Evolutionary conservation across 495 filamentous ascomycete species (phyloP), one percentile per base, ranked within the genome.

Genomic region (Hypoxylon lenormandii): DNA sequence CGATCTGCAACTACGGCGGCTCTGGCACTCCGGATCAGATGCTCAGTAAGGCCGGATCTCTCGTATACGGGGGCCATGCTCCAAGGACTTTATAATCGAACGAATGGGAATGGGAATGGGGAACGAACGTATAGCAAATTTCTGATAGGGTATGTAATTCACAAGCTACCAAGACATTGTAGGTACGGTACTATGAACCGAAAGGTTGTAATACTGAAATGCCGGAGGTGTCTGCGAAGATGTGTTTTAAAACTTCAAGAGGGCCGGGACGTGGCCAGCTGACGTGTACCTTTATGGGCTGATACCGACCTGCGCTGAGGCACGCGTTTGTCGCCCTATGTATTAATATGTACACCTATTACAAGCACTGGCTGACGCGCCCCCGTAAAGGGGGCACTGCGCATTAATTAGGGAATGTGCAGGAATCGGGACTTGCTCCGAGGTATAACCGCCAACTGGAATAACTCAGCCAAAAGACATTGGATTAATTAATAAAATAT

Each of bases 11-110:
- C 58, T 1, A 65, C 62, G 52, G 69, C 73, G 30, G 64, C 68
- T 52, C 64, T 72, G n/a, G 60, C 64, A 22, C 59, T 64, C 23
- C 67, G 68, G 42, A 72, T 16, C 21, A 72, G 46, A 53, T 65
- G 48, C 4, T 69, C 68, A 42, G 72, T 59, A 47, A 72, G 42
- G 18, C 55, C 60, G 55, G 60, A 28, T 38, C 54, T 60, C 26
- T 65, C 49, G 37, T 46, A 16, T 40, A 74, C 36, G 26, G 72
- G 72, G 40, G 72, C 68, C 72, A 74, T 74, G 15, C 42, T 67
- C 22, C 37, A 49, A 10, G 45, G n/a, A n/a, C n/a, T 1, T 33
- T 33, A n/a, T 52, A 16, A 40, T 46, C 12, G n/a, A 66, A 28
- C 42, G 47, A 60, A 18, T 16, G 38, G 52, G 10, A 22, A 26